Conservation (phyloP, 108 stramenopile genomes). For the Fistulifera solaris region DNA sequence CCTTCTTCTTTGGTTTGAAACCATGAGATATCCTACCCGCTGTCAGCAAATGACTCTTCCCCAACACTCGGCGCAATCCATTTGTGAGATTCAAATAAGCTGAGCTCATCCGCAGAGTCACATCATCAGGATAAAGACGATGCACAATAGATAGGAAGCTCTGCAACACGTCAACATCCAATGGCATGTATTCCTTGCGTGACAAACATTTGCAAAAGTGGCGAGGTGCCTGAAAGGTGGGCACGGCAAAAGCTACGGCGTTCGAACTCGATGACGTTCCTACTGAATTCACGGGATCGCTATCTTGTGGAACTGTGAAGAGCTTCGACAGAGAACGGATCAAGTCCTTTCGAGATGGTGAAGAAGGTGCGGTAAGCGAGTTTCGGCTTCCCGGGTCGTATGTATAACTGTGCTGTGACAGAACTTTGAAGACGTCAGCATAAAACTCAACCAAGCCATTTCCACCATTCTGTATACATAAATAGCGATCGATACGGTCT, state of each 20-base stretch:
- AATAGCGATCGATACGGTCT: constrained; percentile 74
- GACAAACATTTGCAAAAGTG: constrained; percentile 5
- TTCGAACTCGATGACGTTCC: not conserved
- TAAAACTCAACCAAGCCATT: constrained; percentile 75
- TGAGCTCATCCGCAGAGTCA: constrained; percentile 49
- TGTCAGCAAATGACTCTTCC: constrained; percentile 42
- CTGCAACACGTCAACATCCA: not conserved
- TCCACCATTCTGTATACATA: constrained; percentile 51
- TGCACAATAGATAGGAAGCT: not conserved
- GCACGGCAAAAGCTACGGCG: constrained; percentile 45
- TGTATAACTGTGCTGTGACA: constrained; percentile 32
- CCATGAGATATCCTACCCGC: constrained; percentile 69
- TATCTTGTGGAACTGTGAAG: constrained; percentile 1
- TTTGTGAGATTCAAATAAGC: constrained; percentile 77
- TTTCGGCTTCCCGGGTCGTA: not conserved
- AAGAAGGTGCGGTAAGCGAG: not conserved
- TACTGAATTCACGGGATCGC: not conserved
- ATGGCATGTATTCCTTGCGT: not conserved
- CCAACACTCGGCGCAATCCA: constrained; percentile 22
- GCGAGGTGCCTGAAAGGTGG: constrained; percentile 53
- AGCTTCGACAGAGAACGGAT: not conserved
- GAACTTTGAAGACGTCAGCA: constrained; percentile 38
- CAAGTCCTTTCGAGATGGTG: not conserved
- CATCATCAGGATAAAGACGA: not conserved
- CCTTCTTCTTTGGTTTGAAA: constrained; percentile 59